Percentiles rank a stretch among this genome's conserved stretches.
phyloP scores from a whole-genome alignment of 2,329 filamentous ascomycete species.

The Myriosclerotinia scirpicola region DNA sequence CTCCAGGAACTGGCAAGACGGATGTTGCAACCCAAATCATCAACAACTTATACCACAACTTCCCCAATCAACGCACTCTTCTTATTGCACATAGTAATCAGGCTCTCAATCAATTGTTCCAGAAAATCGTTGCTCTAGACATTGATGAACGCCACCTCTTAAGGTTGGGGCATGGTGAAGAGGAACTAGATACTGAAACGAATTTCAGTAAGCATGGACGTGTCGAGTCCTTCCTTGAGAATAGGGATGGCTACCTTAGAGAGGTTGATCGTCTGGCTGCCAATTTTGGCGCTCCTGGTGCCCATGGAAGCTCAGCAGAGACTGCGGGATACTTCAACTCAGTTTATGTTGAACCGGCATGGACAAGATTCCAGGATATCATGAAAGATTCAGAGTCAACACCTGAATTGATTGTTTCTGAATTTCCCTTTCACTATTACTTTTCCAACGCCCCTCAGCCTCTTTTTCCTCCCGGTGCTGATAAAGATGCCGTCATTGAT shows the following conservation, averaged over 20 bases:
- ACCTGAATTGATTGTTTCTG: slow-evolving; percentile 61
- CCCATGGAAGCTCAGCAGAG: slow-evolving; percentile 95
- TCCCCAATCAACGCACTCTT: slow-evolving; percentile 85
- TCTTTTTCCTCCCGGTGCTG: slow-evolving; percentile 68
- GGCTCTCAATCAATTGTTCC: slow-evolving; percentile 93
- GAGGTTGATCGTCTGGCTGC: slow-evolving; percentile 85
- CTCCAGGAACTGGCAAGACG: slow-evolving; percentile 97
- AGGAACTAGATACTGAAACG: slow-evolving; percentile 81
- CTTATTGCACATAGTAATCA: slow-evolving; percentile 97
- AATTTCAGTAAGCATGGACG: slow-evolving; percentile 94
- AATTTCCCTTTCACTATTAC: slow-evolving; percentile 86
- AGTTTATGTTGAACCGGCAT: slow-evolving; percentile 85
- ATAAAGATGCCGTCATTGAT: slow-evolving; percentile 69
- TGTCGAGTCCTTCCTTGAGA: slow-evolving; percentile 92
- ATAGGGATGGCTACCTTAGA: slow-evolving; percentile 71
- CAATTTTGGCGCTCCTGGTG: slow-evolving; percentile 83
- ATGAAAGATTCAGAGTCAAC: slow-evolving; percentile 57
- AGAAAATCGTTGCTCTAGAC: slow-evolving; percentile 94
- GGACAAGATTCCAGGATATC: slow-evolving; percentile 78
- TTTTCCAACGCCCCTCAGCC: slow-evolving; percentile 87
- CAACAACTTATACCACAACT: slow-evolving; percentile 98
- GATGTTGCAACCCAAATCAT: slow-evolving; percentile 98
- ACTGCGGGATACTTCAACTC: slow-evolving; percentile 96
- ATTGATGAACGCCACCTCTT: slow-evolving; percentile 94
- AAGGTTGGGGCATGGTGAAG: slow-evolving; percentile 90